Base-by-base conservation (phyloP, 2,329 filamentous ascomycete species). In the Didymella arachidicola region DNA sequence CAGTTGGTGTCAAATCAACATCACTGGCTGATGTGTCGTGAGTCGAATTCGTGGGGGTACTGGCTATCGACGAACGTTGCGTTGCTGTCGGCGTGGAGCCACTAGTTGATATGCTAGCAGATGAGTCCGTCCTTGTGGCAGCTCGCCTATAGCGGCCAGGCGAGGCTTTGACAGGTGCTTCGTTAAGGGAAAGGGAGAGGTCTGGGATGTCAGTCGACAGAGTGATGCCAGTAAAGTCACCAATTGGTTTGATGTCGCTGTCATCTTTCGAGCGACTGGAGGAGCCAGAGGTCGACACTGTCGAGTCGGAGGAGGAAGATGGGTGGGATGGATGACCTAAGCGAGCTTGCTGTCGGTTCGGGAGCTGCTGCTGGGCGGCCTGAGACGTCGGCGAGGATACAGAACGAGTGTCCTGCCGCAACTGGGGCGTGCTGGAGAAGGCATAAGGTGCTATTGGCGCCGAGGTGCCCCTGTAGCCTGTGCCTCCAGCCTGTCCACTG, bases 101-200 rank as follows among this genome's bases (percentile, higher is more conserved):
- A 29, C 69, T 69, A 0, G 71, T 62, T 2, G 69, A 67, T 19
- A 72, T 66, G 48, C 74, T 73, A 61, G 71, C 68, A 67, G 77
- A 68, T 72, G 80, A 63, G 79, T 83, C 65, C 87, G 80, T 78
- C 60, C 85, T 81, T 65, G 85, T 84, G 57, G 84, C 81, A 54
- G 83, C 83, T 59, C 93, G 89, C 68, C 93, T 86, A 75, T 97
- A 97, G 59, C 94, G 87, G 74, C 97, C 93, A 1, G 92, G 91
- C 1, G 90, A 87, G 22, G 88, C 82, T 70, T 92, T 93, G 44
- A 81, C 78, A 22, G 86, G 81, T 4, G 83, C 81, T 41, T 88
- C 83, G 51, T 84, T 80, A n/a, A 79, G 65, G 27, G 80, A 77
- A 79, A 89, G 71, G 66, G 83, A 78, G 74, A 87, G 63, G 78